phyloP scores from a whole-genome alignment of 805 yeast species.

The Wickerhamomyces silvicola region DNA sequence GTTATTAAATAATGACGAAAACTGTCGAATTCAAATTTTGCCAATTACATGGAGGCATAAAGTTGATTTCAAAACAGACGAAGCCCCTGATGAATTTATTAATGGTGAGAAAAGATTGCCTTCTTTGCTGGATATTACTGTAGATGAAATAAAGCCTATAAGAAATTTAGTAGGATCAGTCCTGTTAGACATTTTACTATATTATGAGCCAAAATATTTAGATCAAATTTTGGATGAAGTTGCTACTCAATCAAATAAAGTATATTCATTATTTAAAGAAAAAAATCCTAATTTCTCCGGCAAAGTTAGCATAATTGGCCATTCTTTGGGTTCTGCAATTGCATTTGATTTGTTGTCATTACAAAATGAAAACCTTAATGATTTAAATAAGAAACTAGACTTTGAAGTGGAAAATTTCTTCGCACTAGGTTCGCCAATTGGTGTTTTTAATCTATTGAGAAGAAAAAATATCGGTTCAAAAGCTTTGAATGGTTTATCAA shows the following conservation, averaged over 20 bases:
- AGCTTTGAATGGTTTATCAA: slow-evolving; percentile 6
- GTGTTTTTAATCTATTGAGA: slow-evolving; percentile 72
- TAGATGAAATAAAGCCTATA: slow-evolving; percentile 70
- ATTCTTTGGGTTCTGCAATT: slow-evolving; percentile 86
- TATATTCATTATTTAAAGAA: slow-evolving; percentile 50
- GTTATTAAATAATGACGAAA: slow-evolving; percentile 36
- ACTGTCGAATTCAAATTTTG: slow-evolving; percentile 70
- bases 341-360: slow-evolving; percentile 64
- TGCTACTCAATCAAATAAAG: slow-evolving; percentile 53
- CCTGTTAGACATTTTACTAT: slow-evolving; percentile 73
- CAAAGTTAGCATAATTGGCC: slow-evolving; percentile 78
- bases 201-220: slow-evolving; percentile 65
- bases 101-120: slow-evolving; percentile 46
- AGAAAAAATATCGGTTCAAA: slow-evolving; percentile 52
- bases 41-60: slow-evolving; percentile 92
- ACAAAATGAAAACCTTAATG: slow-evolving; percentile 27
- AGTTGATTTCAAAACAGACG: slow-evolving; percentile 52
- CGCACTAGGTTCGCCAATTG: slow-evolving; percentile 86
- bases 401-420: slow-evolving; percentile 74
- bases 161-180: slow-evolving; percentile 83
- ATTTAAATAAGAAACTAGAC: slow-evolving; percentile 33
- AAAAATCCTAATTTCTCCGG: slow-evolving; percentile 74
- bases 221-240: slow-evolving; percentile 58
- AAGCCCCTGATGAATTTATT: slow-evolving; percentile 30
- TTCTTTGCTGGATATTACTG: slow-evolving; percentile 61